phyloP scores from a whole-genome alignment of 306 rosid genomes.

The Astragalus glycyphyllos region DNA sequence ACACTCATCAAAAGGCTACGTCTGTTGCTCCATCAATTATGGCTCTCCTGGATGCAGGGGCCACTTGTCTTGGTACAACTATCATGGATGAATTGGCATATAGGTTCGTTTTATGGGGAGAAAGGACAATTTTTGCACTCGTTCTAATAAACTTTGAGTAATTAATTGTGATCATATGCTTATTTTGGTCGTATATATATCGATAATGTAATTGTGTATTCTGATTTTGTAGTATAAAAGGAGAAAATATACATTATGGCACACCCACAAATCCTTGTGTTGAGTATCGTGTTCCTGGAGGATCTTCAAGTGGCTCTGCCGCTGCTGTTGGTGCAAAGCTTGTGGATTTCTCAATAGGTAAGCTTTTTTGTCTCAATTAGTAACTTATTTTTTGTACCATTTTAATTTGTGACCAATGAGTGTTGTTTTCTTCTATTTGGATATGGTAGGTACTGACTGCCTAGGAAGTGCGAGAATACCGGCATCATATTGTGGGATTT shows the following conservation, averaged over 20 bases:
- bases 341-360: conserved; percentile 85
- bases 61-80: conserved; percentile 76
- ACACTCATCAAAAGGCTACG: conserved; percentile 69
- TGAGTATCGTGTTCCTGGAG: conserved; percentile 52
- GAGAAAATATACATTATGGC: conserved; percentile 27
- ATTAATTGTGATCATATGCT: no score
- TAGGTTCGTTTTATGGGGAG: conserved; percentile 48
- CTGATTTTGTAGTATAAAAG: conserved; percentile 47
- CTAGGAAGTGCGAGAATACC: conserved; percentile 76
- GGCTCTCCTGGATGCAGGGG: conserved; percentile 70
- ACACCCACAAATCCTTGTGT: conserved; percentile 56
- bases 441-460: conserved; percentile 65
- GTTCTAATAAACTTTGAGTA: background rate
- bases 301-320: conserved; percentile 61
- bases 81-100: conserved; percentile 95
- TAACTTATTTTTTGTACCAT: conserved; percentile 26
- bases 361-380: conserved; percentile 22
- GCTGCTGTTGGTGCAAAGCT: conserved; percentile 72
- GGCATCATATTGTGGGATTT: conserved; percentile 72
- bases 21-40: conserved; percentile 63
- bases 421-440: background rate
- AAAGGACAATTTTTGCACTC: background rate
- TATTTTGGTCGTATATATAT: no score
- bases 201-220: background rate
- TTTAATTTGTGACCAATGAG: conserved; percentile 15